Evolutionary conservation across 2,329 filamentous ascomycete genomes (phyloP), one percentile per base, ranked within the genome.

Genomic region (Trichoderma sp.): DNA sequence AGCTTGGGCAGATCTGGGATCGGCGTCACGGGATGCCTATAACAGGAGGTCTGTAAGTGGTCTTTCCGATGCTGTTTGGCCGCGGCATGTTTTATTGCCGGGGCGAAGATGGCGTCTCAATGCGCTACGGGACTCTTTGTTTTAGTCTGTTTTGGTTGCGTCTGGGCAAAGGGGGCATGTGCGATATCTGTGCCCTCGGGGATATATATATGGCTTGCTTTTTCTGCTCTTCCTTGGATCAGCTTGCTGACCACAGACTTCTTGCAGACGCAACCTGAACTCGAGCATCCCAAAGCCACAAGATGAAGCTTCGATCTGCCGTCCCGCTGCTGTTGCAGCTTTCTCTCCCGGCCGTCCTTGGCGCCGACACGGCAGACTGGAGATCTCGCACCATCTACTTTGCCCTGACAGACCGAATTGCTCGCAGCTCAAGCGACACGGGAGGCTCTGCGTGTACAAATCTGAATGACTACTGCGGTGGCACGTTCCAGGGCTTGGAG

Each of bases 301-400:
- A 34, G 37, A 69, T 67, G 68, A 67, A 51, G 68, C 61, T 68
- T 24, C 55, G 5, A 16, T 34, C 32, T 18, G 24, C 52, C 37
- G 18, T 70, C 39, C 51, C 70, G 30, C 59, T 68, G 43, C 66
- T 71, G n/a, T 32, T 71, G 52, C 68, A 67, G 59, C 61, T 70
- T n/a, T 43, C 65, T 37, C 37, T 60, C 30, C 49, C 56, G n/a
- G 69, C n/a, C 46, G 46, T 59, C 24, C 59, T 76, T 24, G 74
- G 78, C 16, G 80, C 80, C 1, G 77, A 80, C 70, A 75, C 76
- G n/a, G 76, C 71, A 5, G 75, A 80, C 39, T 88, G 85, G 86
- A 85, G 84, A 74, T 79, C 81, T 30, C 83, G 83, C 67, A 86
- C 83, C 55, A 87, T 88, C 67, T 89, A 89, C 75, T 86, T 88